A percentile compares a stretch with the other conserved stretches of the same genome.
phyloP scores from a whole-genome alignment of 2,329 filamentous ascomycete genomes.

The Pseudogymnoascus sp. region DNA sequence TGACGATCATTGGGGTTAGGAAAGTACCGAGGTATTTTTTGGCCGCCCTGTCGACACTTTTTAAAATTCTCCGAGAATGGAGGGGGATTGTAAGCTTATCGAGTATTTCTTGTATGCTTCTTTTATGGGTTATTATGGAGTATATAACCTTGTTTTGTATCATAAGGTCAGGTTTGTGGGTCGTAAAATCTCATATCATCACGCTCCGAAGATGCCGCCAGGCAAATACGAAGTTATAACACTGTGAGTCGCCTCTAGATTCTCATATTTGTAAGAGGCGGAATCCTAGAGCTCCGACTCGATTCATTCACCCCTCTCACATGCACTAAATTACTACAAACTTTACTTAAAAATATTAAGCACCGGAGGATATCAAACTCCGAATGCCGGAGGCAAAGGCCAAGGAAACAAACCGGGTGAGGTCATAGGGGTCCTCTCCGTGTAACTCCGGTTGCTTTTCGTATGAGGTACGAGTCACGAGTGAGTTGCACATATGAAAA shows the following conservation, averaged over 20 bases:
- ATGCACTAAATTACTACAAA: background rate
- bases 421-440: constrained; percentile 1
- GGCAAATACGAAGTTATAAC: background rate
- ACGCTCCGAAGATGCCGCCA: background rate
- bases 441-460: constrained; percentile 3
- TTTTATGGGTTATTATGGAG: background rate
- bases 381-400: background rate
- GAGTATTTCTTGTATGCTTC: background rate
- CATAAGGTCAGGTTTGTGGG: background rate
- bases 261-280: background rate
- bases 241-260: background rate
- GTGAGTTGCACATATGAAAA: background rate
- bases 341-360: background rate
- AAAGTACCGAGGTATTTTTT: background rate
- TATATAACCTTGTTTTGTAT: background rate
- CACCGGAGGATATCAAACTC: background rate
- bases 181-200: background rate
- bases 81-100: background rate
- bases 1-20: background rate
- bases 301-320: background rate
- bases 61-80: background rate
- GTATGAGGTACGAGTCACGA: background rate
- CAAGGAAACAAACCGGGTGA: constrained; percentile 4
- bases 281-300: background rate
- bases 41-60: background rate